These are phyloP conservation scores for Suhomyces wounanorum DNA, from an alignment of 1,139 yeast genomes.

Conservation along the genomic window DNA sequence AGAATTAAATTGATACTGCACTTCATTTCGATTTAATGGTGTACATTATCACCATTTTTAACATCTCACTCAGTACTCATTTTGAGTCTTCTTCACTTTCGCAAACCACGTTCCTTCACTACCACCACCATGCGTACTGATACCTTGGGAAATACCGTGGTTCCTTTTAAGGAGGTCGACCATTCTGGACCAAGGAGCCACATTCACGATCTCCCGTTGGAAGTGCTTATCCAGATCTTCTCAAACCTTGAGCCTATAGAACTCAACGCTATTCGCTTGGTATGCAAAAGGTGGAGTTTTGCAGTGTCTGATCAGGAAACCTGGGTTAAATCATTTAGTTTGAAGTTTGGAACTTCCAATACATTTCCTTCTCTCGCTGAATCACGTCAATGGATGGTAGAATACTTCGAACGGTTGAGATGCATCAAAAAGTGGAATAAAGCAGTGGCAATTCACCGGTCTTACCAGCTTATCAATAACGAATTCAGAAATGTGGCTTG, in stretches of 20 bases:
- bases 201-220: constrained; percentile 54
- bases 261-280: constrained; percentile 49
- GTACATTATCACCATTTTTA: neutral
- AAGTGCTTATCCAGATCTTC: constrained; percentile 56
- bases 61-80: neutral
- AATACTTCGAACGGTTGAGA: constrained; percentile 51
- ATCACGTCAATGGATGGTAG: constrained; percentile 56
- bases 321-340: constrained; percentile 60
- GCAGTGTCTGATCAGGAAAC: constrained; percentile 58
- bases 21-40: too few species aligned
- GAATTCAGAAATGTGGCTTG: constrained; percentile 29
- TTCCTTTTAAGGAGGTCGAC: neutral
- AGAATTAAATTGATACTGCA: too few species aligned
- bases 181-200: constrained; percentile 3
- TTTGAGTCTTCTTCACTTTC: neutral
- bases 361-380: constrained; percentile 59
- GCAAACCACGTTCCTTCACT: constrained; percentile 2
- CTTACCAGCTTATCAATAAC: constrained; percentile 34
- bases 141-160: constrained; percentile 12
- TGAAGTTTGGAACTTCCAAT: constrained; percentile 43
- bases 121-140: constrained; percentile 7
- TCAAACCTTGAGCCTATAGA: constrained; percentile 59
- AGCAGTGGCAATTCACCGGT: constrained; percentile 36
- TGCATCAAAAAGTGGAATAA: constrained; percentile 54
- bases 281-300: constrained; percentile 54